Evolutionary conservation across 106 monocot species (phyloP), one percentile per base, ranked within the genome.

Genomic region (Allium sativum): DNA sequence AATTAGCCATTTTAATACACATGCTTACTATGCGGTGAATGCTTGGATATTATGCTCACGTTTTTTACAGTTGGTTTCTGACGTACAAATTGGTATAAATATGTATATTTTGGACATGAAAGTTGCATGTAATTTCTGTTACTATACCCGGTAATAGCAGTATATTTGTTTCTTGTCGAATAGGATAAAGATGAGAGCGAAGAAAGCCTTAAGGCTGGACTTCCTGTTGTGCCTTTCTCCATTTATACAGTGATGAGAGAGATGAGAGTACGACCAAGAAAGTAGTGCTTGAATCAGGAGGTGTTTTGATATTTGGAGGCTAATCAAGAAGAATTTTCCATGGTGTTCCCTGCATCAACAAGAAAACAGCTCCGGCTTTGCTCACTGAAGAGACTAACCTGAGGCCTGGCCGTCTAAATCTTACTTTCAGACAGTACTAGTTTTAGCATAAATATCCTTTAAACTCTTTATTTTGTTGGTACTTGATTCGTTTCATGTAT

Each of bases 161-260:
- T 9, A 10, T 10, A 18, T 11, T 61, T 43, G 47, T 31, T 47
- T 12, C 18, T 20, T 46, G 6, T 0, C 3, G 14, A 69, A 48
- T 82, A 87, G 87, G 87, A 87, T 40, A 79, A 31, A 66, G 82
- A 87, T 60, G 87, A 87, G 71, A 74, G 77, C 18, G 40, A 45
- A 18, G 64, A 72, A 42, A 82, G 82, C 48, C 19, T 87, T 48
- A 0, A 16, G 1, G 79, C 68, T 41, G 71, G 82, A 22, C 66
- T 87, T 43, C 87, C 82, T 54, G 77, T 87, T 72, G 77, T 87
- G 44, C 82, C 87, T 10, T 79, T 87, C 58, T 87, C 87, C 6
- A 31, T 87, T 53, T 76, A 10, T 87, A 77, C 56, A 74, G 71
- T 43, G 62, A 69, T 15, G 51, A 10, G 20, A 79, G 82, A 52